A percentile compares a stretch with the other conserved stretches of the same genome.
phyloP scores from a whole-genome alignment of 345 rosid species.

The Populus tremula region DNA sequence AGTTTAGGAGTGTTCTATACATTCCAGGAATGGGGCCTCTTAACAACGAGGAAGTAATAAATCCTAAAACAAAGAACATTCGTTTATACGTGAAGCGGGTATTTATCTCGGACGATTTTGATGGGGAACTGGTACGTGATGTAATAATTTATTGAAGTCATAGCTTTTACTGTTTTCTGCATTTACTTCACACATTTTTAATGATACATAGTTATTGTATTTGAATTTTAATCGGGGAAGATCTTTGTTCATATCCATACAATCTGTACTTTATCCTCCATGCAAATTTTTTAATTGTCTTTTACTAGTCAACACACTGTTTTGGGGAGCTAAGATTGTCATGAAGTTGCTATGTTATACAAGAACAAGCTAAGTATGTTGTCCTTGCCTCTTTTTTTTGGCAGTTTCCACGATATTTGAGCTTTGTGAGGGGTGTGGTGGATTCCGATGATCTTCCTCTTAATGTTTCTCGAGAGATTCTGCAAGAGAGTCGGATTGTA shows the following conservation, averaged over 20 bases:
- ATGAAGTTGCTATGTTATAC: not conserved
- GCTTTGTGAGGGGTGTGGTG: constrained; percentile 96
- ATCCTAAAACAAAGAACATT: constrained; percentile 89
- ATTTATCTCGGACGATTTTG: constrained; percentile 98
- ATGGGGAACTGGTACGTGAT: constrained; percentile 90
- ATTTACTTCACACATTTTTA: not conserved
- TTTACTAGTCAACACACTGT: not conserved
- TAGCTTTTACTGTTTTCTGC: not conserved
- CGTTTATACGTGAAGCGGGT: constrained; percentile 91
- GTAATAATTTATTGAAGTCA: not conserved
- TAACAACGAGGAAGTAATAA: constrained; percentile 78
- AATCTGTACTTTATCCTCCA: not conserved
- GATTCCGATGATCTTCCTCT: constrained; percentile 97
- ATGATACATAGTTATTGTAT: not conserved
- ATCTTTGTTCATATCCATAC: not conserved
- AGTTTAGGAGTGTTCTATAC: constrained; percentile 88
- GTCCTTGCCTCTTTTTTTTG: not conserved
- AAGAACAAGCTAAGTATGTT: not conserved
- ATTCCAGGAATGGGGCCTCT: constrained; percentile 98
- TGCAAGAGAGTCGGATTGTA: constrained; percentile 75
- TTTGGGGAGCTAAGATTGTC: not conserved
- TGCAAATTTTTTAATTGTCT: not conserved
- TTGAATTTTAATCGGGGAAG: not conserved
- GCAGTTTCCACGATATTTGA: constrained; percentile 94
- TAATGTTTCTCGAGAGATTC: constrained; percentile 93